Base-by-base conservation (phyloP, 805 yeast species). In the Schwanniomyces sp. region DNA sequence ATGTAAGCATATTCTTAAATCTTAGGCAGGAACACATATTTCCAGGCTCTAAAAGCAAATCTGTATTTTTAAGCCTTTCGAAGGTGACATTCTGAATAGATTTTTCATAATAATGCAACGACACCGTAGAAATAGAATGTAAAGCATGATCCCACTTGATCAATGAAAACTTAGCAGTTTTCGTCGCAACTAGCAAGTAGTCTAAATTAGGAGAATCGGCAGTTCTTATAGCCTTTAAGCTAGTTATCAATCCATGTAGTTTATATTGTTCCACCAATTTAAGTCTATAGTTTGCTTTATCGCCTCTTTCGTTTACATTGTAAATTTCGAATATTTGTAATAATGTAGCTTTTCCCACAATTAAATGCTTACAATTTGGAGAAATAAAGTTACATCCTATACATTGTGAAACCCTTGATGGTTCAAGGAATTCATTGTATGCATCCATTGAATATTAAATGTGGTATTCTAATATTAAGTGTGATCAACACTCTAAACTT, bases 31-130 rank as follows among this genome's bases (percentile, higher is more conserved):
- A 76, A 58, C 85, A 80, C 7, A 79, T 67, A 44, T 60, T 56
- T 7, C 73, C 75, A 0, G 96, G 88, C 48, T 88, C 96, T 0
- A 80, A 70, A 21, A 81, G 66, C 48, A 87, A 72, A 7, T 69
- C 67, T 0, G 87, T 67, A 5, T 66, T 62, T 44, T 51, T 69
- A 52, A 56, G 56, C 58, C 66, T 66, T 45, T 76, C 81, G 41
- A 76, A 69, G 1, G 83, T 75, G 9, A 75, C 57, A 29, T 75
- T 71, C 37, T 76, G 77, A 43, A 90, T 71, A 24, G 81, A 80
- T 39, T 81, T 79, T 56, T 92, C 97, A 64, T 91, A 94, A 62
- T 80, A 90, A 67, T 94, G 99, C 44, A 94, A 70, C 43, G 96
- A 87, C 1, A 82, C 76, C 0, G 97, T 88, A 24, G 78, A 72